Base-by-base conservation (phyloP, 306 rosid genomes). In the Casuarina equisetifolia region DNA sequence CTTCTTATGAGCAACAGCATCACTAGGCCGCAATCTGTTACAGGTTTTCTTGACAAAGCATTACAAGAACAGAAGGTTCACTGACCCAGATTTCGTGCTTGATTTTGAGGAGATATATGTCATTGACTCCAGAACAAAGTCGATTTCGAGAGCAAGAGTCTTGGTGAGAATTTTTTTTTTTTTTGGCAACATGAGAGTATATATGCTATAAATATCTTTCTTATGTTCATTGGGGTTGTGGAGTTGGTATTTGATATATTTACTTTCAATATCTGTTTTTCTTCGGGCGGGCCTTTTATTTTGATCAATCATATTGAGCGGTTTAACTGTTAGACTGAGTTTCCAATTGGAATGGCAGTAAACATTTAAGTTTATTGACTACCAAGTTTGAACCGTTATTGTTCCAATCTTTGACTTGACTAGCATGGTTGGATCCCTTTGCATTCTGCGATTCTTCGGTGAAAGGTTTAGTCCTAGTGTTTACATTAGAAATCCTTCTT, bases 81-180 rank as follows among this genome's bases (percentile, higher is more conserved):
- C 88, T 19, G 98, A 92, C 74, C 92, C 92, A 0, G 98, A 94
- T 76, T 94, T 94, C 69, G 90, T 94, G 77, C 86, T 94, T 57
- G 98, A 94, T 79, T 94, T 94, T 10, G 98, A 94, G 85, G 97
- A 94, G 87, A 92, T 92, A 74, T 94, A 94, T 76, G 87, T 92
- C 6, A 88, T 94, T 70, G 95, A 94, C 81, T 94, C 98, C 79
- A 92, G 83, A 77, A 86, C 95, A 49, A 94, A 92, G 84, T 94
- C 98, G 48, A 90, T 94, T 45, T 90, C 91, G 64, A 85, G 98
- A 84, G 98, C 97, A 49, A 94, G 82, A 90, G 85, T 92, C 75
- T 51, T 92, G 89, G 98, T 94, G 85, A 90, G 89, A 6, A 73
- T 57, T 53, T 69, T 51, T 25, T 25, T 25, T 25, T 25, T 36